Evolutionary conservation across 1,139 yeast species (phyloP).

Genomic region (Hemisphaericaspora xylofermentans): DNA sequence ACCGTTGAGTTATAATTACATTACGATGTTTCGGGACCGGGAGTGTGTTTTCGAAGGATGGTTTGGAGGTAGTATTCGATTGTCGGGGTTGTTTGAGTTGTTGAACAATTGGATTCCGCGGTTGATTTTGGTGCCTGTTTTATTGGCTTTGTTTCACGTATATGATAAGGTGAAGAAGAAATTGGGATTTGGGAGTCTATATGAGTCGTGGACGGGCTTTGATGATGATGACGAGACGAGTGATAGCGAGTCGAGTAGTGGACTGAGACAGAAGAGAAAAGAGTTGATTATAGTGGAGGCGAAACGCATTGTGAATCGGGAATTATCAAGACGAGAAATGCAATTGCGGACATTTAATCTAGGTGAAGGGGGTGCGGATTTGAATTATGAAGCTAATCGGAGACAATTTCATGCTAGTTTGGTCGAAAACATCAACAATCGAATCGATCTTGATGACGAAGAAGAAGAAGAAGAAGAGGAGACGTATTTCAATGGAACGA

Average conservation of each 20-base stretch:
- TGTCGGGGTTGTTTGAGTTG: slow-evolving; percentile 71
- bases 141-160: slow-evolving; percentile 63
- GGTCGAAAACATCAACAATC: slow-evolving; percentile 12
- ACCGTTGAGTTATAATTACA: slow-evolving; percentile 77
- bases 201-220: slow-evolving; percentile 54
- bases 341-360: slow-evolving; percentile 33
- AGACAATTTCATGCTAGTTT: slow-evolving; percentile 26
- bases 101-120: slow-evolving; percentile 77
- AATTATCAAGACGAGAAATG: slow-evolving; percentile 28
- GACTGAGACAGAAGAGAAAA: slow-evolving; percentile 21
- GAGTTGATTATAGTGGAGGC: slow-evolving; percentile 46
- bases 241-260: slow-evolving; percentile 15
- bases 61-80: slow-evolving; percentile 71
- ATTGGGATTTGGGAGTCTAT: slow-evolving; percentile 49
- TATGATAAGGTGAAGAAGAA: slow-evolving; percentile 61
- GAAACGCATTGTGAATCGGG: slow-evolving; percentile 39
- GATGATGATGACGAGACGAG: slow-evolving; percentile 38
- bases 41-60: slow-evolving; percentile 53
- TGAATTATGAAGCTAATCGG: slow-evolving; percentile 33
- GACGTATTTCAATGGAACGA: slow-evolving; percentile 9
- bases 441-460: slow-evolving; percentile 14
- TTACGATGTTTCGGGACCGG: slow-evolving; percentile 59
- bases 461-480: slow-evolving; percentile 8
- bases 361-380: slow-evolving; percentile 27
- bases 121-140: slow-evolving; percentile 64